Conservation (phyloP, 257 asterid genomes). For the Rubia yunnanensis region DNA sequence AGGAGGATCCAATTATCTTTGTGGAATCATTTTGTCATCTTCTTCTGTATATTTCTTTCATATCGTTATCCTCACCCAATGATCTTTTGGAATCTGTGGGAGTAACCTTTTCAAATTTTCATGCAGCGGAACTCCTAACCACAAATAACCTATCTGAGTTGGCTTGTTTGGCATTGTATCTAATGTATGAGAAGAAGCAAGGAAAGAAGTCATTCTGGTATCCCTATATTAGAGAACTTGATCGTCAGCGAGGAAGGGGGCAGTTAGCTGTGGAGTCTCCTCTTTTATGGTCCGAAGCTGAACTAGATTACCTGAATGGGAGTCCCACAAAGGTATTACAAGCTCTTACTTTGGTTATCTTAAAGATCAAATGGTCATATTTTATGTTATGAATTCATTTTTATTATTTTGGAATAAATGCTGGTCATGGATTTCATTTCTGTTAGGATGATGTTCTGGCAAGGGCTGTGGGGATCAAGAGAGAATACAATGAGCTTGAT, state of each 20-base stretch:
- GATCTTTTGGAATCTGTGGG: not conserved
- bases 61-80: not conserved
- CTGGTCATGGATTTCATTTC: conserved; percentile 6
- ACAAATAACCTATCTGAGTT: conserved; percentile 92
- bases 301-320: conserved; percentile 74
- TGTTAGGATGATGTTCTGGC: conserved; percentile 64
- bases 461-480: conserved; percentile 90
- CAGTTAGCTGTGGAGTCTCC: conserved; percentile 98
- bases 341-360: conserved; percentile 3
- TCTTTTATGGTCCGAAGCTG: conserved; percentile 89
- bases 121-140: conserved; percentile 94
- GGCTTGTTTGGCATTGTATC: conserved; percentile 88
- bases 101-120: conserved; percentile 7
- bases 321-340: conserved; percentile 85
- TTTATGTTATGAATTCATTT: not conserved
- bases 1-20: not conserved
- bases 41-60: not conserved
- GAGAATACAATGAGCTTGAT: conserved; percentile 94
- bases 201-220: conserved; percentile 92
- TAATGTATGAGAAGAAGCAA: conserved; percentile 99
- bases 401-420: not conserved
- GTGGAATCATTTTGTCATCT: not conserved
- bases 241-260: conserved; percentile 95
- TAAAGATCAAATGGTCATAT: not conserved
- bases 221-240: conserved; percentile 89